These are phyloP conservation scores for Ogataea chonburiensis DNA, from an alignment of 805 yeast species.

Conservation along the genomic window DNA sequence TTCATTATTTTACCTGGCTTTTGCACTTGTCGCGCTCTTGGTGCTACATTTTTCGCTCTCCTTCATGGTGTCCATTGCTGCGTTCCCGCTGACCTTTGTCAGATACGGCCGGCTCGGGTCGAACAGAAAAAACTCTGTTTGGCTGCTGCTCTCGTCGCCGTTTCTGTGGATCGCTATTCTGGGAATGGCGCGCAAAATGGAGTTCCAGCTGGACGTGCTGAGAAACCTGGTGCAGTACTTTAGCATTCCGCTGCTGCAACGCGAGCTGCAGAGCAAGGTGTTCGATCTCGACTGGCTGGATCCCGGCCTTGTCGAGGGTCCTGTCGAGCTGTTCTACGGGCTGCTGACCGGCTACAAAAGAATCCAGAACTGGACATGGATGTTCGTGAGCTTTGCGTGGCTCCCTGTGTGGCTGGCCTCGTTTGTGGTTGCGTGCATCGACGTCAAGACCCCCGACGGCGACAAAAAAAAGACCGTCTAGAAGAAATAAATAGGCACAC, in stretches of 20 bases:
- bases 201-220: slow-evolving; percentile 30
- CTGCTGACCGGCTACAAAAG: slow-evolving; percentile 64
- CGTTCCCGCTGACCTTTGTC: slow-evolving; percentile 72
- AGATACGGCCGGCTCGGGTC: slow-evolving; percentile 33
- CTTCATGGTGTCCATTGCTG: slow-evolving; percentile 62
- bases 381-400: slow-evolving; percentile 72
- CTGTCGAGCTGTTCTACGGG: slow-evolving; percentile 45
- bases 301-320: slow-evolving; percentile 29
- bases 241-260: slow-evolving; percentile 15
- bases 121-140: slow-evolving; percentile 23
- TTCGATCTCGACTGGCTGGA: slow-evolving; percentile 18
- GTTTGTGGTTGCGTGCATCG: slow-evolving; percentile 26
- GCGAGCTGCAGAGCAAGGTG: slow-evolving; percentile 18
- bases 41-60: slow-evolving; percentile 87
- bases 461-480: slow-evolving; percentile 10
- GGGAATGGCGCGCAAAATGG: slow-evolving; percentile 26
- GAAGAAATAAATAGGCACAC: slow-evolving; percentile 1
- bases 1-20: slow-evolving; percentile 56
- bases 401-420: slow-evolving; percentile 69
- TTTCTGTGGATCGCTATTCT: slow-evolving; percentile 27
- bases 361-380: slow-evolving; percentile 85
- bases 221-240: slow-evolving; percentile 35
- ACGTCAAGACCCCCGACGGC: slow-evolving; percentile 17
- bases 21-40: slow-evolving; percentile 67
- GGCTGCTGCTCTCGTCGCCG: slow-evolving; percentile 34